A percentile compares a stretch with the other conserved stretches of the same genome.
These are phyloP conservation scores for Adansonia digitata DNA, from an alignment of 345 rosid genomes.

Conservation along the genomic window DNA sequence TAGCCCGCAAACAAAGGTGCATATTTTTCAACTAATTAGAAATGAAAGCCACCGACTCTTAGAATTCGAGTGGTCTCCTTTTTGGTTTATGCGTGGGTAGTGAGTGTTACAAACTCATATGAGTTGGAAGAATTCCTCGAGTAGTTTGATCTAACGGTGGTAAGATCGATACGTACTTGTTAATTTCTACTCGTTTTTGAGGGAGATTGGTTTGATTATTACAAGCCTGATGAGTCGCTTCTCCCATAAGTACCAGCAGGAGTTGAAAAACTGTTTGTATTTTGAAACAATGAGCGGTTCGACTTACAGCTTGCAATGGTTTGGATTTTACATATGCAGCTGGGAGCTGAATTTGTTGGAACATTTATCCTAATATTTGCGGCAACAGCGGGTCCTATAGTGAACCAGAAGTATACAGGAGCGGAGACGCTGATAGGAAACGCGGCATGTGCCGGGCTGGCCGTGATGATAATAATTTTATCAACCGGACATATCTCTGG, in stretches of 20 bases:
- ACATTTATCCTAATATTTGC: conserved; percentile 88
- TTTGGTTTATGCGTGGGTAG: neutral
- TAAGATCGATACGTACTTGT: too few species aligned
- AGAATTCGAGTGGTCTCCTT: neutral
- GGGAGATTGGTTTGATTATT: neutral
- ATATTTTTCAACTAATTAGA: too few species aligned
- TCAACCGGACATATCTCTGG: conserved; percentile 97
- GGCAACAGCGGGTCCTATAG: conserved; percentile 92
- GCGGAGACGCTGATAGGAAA: conserved; percentile 83
- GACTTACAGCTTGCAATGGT: neutral
- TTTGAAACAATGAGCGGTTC: neutral
- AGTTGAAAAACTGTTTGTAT: neutral
- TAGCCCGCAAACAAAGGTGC: neutral
- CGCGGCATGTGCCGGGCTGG: conserved; percentile 87
- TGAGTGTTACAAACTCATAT: too few species aligned
- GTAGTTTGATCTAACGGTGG: neutral
- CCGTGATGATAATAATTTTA: conserved; percentile 86
- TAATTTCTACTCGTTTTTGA: too few species aligned
- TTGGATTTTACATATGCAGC: conserved; percentile 29
- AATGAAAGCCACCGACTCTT: neutral
- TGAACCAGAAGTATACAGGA: conserved; percentile 70
- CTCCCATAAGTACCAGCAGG: neutral
- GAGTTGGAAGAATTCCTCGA: neutral
- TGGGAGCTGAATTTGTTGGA: conserved; percentile 97
- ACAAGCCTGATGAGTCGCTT: neutral